Evolutionary conservation across 2,329 filamentous ascomycete species (phyloP).

Genomic region (Alternaria arbusti): DNA sequence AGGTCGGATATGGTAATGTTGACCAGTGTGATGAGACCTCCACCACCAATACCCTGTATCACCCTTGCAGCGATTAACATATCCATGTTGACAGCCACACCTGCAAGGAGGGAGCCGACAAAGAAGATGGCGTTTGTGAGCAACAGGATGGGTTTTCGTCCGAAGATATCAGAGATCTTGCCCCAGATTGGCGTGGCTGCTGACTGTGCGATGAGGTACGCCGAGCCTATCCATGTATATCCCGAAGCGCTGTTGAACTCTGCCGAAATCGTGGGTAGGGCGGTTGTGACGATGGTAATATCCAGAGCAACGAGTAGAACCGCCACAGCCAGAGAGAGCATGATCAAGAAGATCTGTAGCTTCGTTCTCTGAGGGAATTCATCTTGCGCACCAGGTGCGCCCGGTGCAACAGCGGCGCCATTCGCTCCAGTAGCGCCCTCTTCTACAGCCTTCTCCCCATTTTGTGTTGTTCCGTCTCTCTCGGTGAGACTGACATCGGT

Average conservation of each 20-base stretch:
- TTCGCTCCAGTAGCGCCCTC: conserved; percentile 4
- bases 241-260: conserved; percentile 58
- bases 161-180: conserved; percentile 71
- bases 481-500: conserved; percentile 20
- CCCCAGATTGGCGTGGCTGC: conserved; percentile 65
- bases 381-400: conserved; percentile 23
- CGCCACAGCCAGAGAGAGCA: conserved; percentile 59
- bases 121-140: conserved; percentile 68
- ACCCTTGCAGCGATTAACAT: conserved; percentile 69
- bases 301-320: conserved; percentile 67
- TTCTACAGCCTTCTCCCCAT: conserved; percentile 1
- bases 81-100: conserved; percentile 62
- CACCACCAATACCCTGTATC: conserved; percentile 68
- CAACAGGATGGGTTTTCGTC: conserved; percentile 68
- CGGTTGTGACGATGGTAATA: conserved; percentile 68
- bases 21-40: conserved; percentile 67
- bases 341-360: conserved; percentile 56
- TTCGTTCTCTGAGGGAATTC: conserved; percentile 44
- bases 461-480: conserved; percentile 11
- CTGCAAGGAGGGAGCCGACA: conserved; percentile 66
- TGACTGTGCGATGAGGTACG: conserved; percentile 58
- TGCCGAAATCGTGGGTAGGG: conserved; percentile 65
- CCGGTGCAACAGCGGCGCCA: conserved; percentile 13
- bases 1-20: conserved; percentile 70
- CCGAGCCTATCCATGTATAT: conserved; percentile 62